Conservation (phyloP, 345 rosid species). For the Physaria fendleri region DNA sequence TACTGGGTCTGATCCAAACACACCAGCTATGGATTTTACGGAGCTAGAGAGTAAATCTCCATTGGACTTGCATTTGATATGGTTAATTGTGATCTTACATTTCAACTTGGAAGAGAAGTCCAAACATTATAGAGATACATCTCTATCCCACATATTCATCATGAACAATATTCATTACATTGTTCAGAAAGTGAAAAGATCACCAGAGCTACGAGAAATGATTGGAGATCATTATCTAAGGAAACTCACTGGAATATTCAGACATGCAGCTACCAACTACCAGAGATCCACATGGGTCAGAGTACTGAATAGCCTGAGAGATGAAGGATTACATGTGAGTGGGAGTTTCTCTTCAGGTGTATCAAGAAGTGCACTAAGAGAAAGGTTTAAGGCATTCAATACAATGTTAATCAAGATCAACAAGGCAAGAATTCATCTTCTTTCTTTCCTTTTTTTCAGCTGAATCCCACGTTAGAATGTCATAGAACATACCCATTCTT, state of each 20-base stretch:
- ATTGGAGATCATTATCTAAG: slow-evolving; percentile 76
- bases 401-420: slow-evolving; percentile 68
- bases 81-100: slow-evolving; percentile 81
- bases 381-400: slow-evolving; percentile 88
- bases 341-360: slow-evolving; percentile 90
- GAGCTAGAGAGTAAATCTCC: slow-evolving; percentile 71
- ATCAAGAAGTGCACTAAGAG: slow-evolving; percentile 68
- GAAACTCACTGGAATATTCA: slow-evolving; percentile 64
- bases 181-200: slow-evolving; percentile 77
- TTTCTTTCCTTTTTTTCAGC: slow-evolving; percentile 40
- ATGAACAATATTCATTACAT: slow-evolving; percentile 94
- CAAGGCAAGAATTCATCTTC: slow-evolving; percentile 51
- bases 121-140: slow-evolving; percentile 65
- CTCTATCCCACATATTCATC: slow-evolving; percentile 68
- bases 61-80: slow-evolving; percentile 73
- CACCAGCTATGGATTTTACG: slow-evolving; percentile 70
- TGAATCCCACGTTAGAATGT: slow-evolving; percentile 6
- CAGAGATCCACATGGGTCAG: slow-evolving; percentile 88
- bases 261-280: slow-evolving; percentile 72
- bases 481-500: slow-evolving; percentile 27
- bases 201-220: slow-evolving; percentile 80
- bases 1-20: slow-evolving; percentile 54
- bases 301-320: slow-evolving; percentile 72
- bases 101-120: slow-evolving; percentile 85
- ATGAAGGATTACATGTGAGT: slow-evolving; percentile 82